Base-by-base conservation (phyloP, 2,329 filamentous ascomycete genomes). In the Alternaria metachromatica region DNA sequence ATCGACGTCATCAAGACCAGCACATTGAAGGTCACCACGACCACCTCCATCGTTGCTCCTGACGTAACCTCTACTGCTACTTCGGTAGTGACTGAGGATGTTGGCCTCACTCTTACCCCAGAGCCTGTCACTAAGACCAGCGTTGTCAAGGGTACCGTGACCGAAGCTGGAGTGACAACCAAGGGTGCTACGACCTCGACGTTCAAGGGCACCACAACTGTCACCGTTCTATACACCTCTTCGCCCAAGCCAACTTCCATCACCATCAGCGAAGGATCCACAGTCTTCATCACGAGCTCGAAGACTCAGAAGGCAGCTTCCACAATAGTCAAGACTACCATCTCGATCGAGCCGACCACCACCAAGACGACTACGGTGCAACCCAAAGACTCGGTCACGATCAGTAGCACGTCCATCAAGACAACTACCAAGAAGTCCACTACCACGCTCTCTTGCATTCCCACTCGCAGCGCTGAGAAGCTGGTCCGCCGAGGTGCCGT, bases 391-490 rank as follows among this genome's bases (percentile, higher is more conserved):
- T 68, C 69, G 3, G 49, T 72, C 5, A 73, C 68, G 13, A 56
- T 71, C 46, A 68, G 57, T 18, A 62, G 58, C 3, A 68, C 66
- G 2, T 74, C 70, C 1, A 59, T 66, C n/a, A 76, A 77, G 54
- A 75, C 67, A 6, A 68, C 68, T 2, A 77, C 72, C 2, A 78
- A 76, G 68, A 73, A 72, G 49, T 71, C 72, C 0, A 77, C 74
- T 3, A 69, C 67, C 15, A 76, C 72, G 6, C 56, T 61, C 10
- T 65, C 70, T 12, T 76, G 74, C 58, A 70, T 75, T 11, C 74
- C 76, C 12, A 76, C 75, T 33, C 60, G 57, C 33, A 65, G 57
- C 30, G 60, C 60, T 6, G 30, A 65, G 18, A 60, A 30, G 12
- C 58, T 70, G 50, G 46, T 68, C 12, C 66, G 68, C 33, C 66